Conservation (phyloP, 2,329 filamentous ascomycete genomes). For the Neopestalotiopsis clavispora region DNA sequence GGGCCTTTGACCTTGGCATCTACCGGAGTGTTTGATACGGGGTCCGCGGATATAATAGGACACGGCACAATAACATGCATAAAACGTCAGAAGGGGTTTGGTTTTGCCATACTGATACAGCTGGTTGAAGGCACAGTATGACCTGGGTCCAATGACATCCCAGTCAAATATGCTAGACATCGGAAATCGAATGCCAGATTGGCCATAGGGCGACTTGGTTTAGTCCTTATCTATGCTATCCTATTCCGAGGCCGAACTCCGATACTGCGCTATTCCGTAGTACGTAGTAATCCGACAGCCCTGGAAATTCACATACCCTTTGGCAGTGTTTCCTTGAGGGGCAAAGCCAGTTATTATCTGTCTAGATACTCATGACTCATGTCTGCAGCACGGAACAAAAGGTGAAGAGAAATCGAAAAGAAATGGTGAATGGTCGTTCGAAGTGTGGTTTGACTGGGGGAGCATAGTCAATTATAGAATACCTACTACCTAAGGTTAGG, state of each 20-base stretch:
- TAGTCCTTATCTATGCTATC: neutral
- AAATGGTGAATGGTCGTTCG: too few species aligned
- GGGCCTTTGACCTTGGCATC: too few species aligned
- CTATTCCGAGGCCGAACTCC: conserved; percentile 1
- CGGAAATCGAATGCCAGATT: conserved; percentile 1
- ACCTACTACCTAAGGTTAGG: too few species aligned
- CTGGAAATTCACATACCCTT: neutral
- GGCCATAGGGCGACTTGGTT: neutral
- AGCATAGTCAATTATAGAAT: too few species aligned
- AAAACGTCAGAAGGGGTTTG: neutral
- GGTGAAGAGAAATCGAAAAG: too few species aligned
- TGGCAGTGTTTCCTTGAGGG: neutral
- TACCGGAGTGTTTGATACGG: too few species aligned
- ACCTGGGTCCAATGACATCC: neutral
- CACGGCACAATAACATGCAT: neutral
- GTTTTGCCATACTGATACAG: too few species aligned
- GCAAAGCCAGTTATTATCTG: too few species aligned
- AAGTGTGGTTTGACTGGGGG: too few species aligned
- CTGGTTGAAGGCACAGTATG: neutral
- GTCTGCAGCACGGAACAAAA: too few species aligned
- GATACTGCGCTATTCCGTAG: neutral
- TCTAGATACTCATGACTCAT: too few species aligned
- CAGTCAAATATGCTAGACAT: neutral
- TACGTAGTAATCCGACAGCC: neutral
- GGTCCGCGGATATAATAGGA: too few species aligned